A percentile compares a stretch with the other conserved stretches of the same genome.
Conservation (phyloP, 139 green algal genomes). For the Marvania coccoides region DNA sequence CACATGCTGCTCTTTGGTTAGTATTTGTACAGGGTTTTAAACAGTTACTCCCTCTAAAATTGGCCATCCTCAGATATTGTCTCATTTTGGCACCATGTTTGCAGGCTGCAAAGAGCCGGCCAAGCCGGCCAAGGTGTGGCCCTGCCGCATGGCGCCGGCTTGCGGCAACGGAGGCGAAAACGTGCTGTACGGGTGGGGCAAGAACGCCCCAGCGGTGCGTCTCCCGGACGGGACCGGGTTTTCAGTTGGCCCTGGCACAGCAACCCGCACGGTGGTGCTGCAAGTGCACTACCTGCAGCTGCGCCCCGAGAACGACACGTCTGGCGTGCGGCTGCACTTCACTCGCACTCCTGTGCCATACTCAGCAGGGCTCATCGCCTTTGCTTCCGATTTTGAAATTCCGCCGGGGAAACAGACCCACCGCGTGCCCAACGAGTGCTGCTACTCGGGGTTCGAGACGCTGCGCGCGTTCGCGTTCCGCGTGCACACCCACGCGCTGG, state of each 20-base stretch:
- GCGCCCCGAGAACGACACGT: conserved; percentile 45
- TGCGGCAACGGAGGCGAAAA: conserved; percentile 22
- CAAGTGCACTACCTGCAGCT: conserved; percentile 70
- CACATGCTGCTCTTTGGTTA: conserved; percentile 89
- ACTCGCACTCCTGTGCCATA: conserved; percentile 36
- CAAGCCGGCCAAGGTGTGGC: conserved; percentile 34
- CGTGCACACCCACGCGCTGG: conserved; percentile 81
- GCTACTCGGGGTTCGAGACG: conserved; percentile 60
- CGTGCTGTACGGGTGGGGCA: conserved; percentile 78
- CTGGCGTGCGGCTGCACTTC: conserved; percentile 55
- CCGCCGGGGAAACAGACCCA: conserved; percentile 33
- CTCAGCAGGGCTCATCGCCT: conserved; percentile 61
- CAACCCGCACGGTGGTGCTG: conserved; percentile 54
- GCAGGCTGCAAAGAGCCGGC: conserved; percentile 47
- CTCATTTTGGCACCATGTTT: no score
- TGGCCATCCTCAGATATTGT: no score
- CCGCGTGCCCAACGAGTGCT: conserved; percentile 67
- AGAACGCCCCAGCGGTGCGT: conserved; percentile 56
- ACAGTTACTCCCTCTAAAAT: no score
- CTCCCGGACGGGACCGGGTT: conserved; percentile 65
- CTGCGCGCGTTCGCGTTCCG: conserved; percentile 68
- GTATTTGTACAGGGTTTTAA: no score
- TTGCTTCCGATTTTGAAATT: conserved; percentile 56
- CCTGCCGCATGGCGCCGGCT: conserved; percentile 37
- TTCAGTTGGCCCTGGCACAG: conserved; percentile 42